These are phyloP conservation scores for Magnaporthiopsis rhizophila DNA, from an alignment of 2,329 filamentous ascomycete species.

Conservation along the genomic window DNA sequence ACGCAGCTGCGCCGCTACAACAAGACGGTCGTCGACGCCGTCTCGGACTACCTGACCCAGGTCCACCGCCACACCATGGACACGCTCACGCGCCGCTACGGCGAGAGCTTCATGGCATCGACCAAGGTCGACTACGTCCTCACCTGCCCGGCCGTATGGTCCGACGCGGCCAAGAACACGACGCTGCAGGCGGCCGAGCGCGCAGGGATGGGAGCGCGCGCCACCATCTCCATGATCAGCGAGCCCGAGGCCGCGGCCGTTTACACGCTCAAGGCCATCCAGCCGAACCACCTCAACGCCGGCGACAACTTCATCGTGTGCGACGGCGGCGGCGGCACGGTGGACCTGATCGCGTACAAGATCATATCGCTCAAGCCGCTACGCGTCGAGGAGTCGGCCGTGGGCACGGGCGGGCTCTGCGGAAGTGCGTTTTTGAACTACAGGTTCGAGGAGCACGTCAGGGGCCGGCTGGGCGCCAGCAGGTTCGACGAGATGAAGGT, in stretches of 20 bases:
- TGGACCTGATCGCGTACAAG: constrained; percentile 75
- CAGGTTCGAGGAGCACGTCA: constrained; percentile 70
- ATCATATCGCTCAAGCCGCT: constrained; percentile 67
- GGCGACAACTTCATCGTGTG: constrained; percentile 60
- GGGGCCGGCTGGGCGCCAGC: constrained; percentile 55
- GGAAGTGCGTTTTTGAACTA: constrained; percentile 76
- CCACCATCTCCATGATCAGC: constrained; percentile 69
- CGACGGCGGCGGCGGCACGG: constrained; percentile 55
- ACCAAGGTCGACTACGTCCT: constrained; percentile 73
- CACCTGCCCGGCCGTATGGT: constrained; percentile 79
- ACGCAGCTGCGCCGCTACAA: constrained; percentile 66
- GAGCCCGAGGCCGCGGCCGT: constrained; percentile 75
- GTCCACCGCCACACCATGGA: constrained; percentile 74
- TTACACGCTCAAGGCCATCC: constrained; percentile 71
- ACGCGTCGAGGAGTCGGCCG: constrained; percentile 68
- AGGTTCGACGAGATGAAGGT: constrained; percentile 67
- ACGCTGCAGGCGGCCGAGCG: constrained; percentile 70
- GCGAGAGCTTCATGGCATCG: constrained; percentile 68
- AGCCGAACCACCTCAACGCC: constrained; percentile 63
- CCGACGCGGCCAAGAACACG: constrained; percentile 76
- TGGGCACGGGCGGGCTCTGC: constrained; percentile 70
- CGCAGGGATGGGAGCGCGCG: constrained; percentile 66
- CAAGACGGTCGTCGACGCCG: constrained; percentile 72
- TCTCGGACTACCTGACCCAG: constrained; percentile 71
- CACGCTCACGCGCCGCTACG: constrained; percentile 64